Percentiles rank a stretch among this genome's conserved stretches.
Evolutionary conservation across 495 filamentous ascomycete species (phyloP).

Genomic region (Mycothermus thermophilus): DNA sequence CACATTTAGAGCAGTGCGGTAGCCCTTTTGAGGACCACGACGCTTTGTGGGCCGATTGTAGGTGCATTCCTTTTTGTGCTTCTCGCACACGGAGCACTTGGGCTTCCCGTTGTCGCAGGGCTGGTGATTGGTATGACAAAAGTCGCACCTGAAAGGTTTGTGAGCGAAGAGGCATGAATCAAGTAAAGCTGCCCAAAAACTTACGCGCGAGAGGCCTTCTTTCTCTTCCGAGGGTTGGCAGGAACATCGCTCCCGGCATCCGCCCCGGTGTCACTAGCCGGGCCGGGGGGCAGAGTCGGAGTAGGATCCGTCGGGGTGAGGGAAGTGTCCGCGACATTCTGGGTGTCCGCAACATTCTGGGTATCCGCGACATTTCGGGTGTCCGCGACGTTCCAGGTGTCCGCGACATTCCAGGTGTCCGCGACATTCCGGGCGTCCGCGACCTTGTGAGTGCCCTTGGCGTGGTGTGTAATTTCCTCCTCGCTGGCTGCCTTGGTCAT

Average conservation of each 20-base stretch:
- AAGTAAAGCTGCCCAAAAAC: conserved; percentile 2
- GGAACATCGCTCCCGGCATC: conserved; percentile 19
- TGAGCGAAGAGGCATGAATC: conserved; percentile 1
- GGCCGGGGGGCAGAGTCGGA: conserved; percentile 2
- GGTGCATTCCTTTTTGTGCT: conserved; percentile 25
- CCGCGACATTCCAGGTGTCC: no score
- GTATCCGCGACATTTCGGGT: no score
- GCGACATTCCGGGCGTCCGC: no score
- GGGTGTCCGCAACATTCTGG: not conserved
- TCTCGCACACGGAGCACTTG: conserved; percentile 22
- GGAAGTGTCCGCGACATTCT: not conserved
- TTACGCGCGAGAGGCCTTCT: conserved; percentile 27
- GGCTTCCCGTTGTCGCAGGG: conserved; percentile 28
- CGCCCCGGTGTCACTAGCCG: conserved; percentile 14
- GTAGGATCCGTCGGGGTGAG: not conserved
- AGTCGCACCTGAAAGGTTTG: conserved; percentile 18
- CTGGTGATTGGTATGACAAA: conserved; percentile 28
- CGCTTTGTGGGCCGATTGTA: conserved; percentile 25
- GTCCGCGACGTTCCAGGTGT: no score
- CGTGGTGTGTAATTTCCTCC: no score
- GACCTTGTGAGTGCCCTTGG: no score
- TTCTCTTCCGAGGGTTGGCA: conserved; percentile 24
- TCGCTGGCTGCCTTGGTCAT: no score
- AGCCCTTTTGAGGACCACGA: conserved; percentile 25
- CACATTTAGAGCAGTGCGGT: conserved; percentile 25